Base-by-base conservation (phyloP, 495 filamentous ascomycete species). In the Hypoxylon trugodes region DNA sequence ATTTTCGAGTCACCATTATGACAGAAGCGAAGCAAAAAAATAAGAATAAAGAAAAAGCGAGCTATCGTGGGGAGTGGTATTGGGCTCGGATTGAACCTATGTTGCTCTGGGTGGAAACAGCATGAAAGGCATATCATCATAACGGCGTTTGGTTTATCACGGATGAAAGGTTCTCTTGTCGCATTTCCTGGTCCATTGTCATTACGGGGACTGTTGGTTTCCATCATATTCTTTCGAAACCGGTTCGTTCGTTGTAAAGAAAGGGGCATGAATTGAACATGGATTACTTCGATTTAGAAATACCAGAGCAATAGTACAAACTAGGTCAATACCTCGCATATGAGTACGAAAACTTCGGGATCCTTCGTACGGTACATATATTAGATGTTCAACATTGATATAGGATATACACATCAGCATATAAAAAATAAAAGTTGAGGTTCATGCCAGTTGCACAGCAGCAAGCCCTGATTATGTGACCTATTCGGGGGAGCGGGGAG, bases 111-210 rank as follows among this genome's bases (percentile, higher is more conserved):
- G 22, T 21, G 15, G 12, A 16, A 56, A 40, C 22, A 48, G 47
- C 58, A 62, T 59, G 7, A 36, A 48, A 22, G 40, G 19, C 35
- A 57, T 19, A 36, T 55, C 42, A 49, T 13, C n/a, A n/a, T 25
- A 28, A 40, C 37, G 58, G 58, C 59, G 64, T 67, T 61, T 38
- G 30, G 33, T 6, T 30, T 32, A 8, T 42, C 36, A 42, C 38
- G 25, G 35, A 32, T 21, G 12, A 36, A 30, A 12, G 19, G 3
- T 24, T 41, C 43, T 28, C 25, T 12, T 47, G 22, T 30, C 25
- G 49, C 63, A 57, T 66, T 61, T 58, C 43, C 41, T 16, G 61
- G 55, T 45, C 52, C 40, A 41, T 19, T 42, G 52, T 56, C 56
- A 66, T 46, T 32, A 26, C 10, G 25, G 35, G 21, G 28, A 21